phyloP scores from a whole-genome alignment of 305 asterid species.

The Galium porrigens region DNA sequence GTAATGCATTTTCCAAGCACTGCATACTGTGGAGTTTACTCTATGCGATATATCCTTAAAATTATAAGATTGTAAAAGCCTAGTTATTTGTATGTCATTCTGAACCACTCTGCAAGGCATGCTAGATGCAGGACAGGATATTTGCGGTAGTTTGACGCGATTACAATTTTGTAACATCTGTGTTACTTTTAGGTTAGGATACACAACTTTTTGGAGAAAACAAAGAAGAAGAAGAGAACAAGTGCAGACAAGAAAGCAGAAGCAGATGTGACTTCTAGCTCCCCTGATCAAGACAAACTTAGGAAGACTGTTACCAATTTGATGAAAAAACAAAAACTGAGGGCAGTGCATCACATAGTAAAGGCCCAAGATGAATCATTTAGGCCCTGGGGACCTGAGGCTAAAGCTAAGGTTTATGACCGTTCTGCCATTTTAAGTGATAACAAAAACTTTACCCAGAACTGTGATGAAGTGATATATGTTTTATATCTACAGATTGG shows the following conservation, averaged over 20 bases:
- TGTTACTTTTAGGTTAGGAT: conserved; percentile 51
- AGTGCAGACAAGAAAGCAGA: conserved; percentile 22
- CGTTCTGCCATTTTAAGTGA: conserved; percentile 8
- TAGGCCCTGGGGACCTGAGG: conserved; percentile 69
- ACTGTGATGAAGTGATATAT: conserved; percentile 6
- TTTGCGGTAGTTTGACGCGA: not conserved
- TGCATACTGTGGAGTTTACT: not conserved
- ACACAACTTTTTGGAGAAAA: conserved; percentile 53
- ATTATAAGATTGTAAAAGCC: not conserved
- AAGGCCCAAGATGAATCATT: conserved; percentile 37
- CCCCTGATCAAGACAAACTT: conserved; percentile 34
- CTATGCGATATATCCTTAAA: too few species aligned
- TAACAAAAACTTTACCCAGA: not conserved
- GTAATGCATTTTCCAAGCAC: not conserved
- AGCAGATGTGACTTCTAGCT: conserved; percentile 29
- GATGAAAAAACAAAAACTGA: conserved; percentile 66
- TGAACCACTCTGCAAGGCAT: not conserved
- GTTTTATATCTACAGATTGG: conserved; percentile 52
- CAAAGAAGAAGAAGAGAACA: conserved; percentile 39
- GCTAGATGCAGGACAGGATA: not conserved
- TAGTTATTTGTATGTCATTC: not conserved
- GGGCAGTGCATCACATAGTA: conserved; percentile 56
- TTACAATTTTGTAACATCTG: conserved; percentile 12
- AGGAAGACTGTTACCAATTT: conserved; percentile 44
- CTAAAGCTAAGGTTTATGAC: conserved; percentile 62